Conservation (phyloP, 345 rosid genomes). For the Salix suchowensis region DNA sequence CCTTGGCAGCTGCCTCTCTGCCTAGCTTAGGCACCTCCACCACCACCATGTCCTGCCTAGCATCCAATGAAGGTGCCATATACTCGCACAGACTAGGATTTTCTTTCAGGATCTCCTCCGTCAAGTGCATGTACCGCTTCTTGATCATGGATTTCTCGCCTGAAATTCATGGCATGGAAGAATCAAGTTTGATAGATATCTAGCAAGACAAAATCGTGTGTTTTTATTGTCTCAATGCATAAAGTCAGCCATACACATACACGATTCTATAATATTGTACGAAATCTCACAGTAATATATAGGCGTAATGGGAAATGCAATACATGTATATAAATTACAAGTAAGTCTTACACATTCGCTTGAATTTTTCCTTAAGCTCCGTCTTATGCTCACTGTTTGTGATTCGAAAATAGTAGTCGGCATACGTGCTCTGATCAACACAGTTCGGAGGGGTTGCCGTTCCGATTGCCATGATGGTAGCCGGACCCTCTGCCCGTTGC, state of each 20-base stretch:
- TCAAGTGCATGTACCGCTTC: conserved; percentile 65
- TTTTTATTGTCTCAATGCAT: no score
- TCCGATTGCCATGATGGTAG: conserved; percentile 50
- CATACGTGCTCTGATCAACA: conserved; percentile 37
- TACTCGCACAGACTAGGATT: conserved; percentile 54
- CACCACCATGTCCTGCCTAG: conserved; percentile 69
- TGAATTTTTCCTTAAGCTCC: conserved; percentile 50
- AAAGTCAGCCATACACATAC: no score
- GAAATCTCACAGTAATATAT: background rate
- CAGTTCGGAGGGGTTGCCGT: conserved; percentile 46
- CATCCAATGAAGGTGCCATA: conserved; percentile 70
- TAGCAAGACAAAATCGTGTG: no score
- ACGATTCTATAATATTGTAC: background rate
- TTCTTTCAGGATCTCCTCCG: conserved; percentile 60
- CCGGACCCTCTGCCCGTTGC: conserved; percentile 49
- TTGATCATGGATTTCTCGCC: conserved; percentile 70
- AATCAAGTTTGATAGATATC: no score
- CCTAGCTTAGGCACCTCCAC: conserved; percentile 79
- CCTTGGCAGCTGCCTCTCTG: conserved; percentile 68
- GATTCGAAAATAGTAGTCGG: conserved; percentile 50
- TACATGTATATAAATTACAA: background rate
- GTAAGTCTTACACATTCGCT: conserved; percentile 51
- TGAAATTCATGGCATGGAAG: conserved; percentile 3
- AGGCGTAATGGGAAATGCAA: background rate
- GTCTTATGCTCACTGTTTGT: conserved; percentile 51